Base-by-base conservation (phyloP, 352 stramenopile genomes). In the Globisporangium nunn region DNA sequence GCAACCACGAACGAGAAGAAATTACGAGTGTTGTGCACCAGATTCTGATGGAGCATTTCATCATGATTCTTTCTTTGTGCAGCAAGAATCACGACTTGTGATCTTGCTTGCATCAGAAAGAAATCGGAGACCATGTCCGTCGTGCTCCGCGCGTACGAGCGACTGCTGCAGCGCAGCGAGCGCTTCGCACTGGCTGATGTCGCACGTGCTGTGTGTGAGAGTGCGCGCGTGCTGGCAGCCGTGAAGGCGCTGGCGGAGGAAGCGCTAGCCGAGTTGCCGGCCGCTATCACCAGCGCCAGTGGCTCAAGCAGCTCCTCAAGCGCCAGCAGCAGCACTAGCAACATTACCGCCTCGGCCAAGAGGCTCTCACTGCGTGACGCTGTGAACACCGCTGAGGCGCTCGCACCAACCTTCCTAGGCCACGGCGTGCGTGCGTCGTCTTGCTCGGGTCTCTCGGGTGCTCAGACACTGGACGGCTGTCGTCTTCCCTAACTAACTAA, bases 131-230 rank as follows among this genome's bases (percentile, higher is more conserved):
- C 41, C 14, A 4, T 17, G 2, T 8, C 18, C 41, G 43, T 64
- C 18, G 35, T 74, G 50, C n/a, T n/a, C n/a, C 63, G 55, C 14
- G 60, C 75, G 47, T 85, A 78, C 50, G 75, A 85, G 68, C 60
- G 51, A 23, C 63, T 85, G 49, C 60, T 85, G 43, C 49, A 79
- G 64, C 66, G 58, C 37, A 68, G 49, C 31, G 61, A 77, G 28
- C 72, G 72, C 30, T 80, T 81, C 35, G 62, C 62, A 2, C 50
- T 85, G 4, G 33, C 18, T 1, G 64, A 75, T 54, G 50, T 67
- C 18, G 46, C 79, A 0, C 18, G 41, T 17, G 41, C 41, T 28
- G 41, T 46, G 41, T 6, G 18, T 23, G 41, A 46, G 11, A 46
- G 41, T 17, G 14, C 55, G n/a, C 60, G 44, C 30, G 45, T 43